A percentile compares a stretch with the other conserved stretches of the same genome.
Evolutionary conservation across 140 eudicot genomes (phyloP).

Genomic region (Bidens hawaiensis): DNA sequence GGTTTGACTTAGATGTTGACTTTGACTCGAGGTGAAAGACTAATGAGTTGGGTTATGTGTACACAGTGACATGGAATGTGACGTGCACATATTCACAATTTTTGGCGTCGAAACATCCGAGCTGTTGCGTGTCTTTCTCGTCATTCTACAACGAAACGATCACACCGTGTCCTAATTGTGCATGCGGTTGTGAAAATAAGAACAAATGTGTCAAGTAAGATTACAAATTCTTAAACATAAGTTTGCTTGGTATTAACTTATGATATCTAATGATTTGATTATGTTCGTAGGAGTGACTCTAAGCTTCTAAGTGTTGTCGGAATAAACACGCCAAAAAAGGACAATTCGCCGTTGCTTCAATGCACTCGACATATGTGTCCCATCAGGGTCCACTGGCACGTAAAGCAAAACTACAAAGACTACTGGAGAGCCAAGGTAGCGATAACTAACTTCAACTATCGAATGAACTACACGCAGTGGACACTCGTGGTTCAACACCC

Average conservation of each 20-base stretch:
- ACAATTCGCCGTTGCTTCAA: constrained; percentile 70
- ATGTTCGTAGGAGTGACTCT: constrained; percentile 65
- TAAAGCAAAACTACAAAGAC: constrained; percentile 57
- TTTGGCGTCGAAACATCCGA: constrained; percentile 66
- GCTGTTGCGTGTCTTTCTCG: constrained; percentile 79
- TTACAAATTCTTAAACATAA: background rate
- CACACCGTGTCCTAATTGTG: constrained; percentile 69
- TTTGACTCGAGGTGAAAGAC: constrained; percentile 6
- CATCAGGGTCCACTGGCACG: constrained; percentile 80
- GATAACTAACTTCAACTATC: constrained; percentile 51
- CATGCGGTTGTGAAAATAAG: constrained; percentile 83
- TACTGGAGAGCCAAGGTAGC: constrained; percentile 55
- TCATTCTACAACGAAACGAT: constrained; percentile 85
- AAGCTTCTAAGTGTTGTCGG: constrained; percentile 65
- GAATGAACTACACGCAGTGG: constrained; percentile 57
- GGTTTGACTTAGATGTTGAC: constrained; percentile 3
- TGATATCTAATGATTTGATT: constrained; percentile 6
- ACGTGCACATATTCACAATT: constrained; percentile 85
- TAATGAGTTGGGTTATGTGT: constrained; percentile 11
- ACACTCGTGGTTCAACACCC: constrained; percentile 62
- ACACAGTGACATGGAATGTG: constrained; percentile 89
- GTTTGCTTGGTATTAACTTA: background rate
- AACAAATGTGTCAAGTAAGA: constrained; percentile 76
- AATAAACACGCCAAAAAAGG: constrained; percentile 76
- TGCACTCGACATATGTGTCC: constrained; percentile 97